Conservation (phyloP, 108 stramenopile genomes). For the Hondaea fermentalgiana region DNA sequence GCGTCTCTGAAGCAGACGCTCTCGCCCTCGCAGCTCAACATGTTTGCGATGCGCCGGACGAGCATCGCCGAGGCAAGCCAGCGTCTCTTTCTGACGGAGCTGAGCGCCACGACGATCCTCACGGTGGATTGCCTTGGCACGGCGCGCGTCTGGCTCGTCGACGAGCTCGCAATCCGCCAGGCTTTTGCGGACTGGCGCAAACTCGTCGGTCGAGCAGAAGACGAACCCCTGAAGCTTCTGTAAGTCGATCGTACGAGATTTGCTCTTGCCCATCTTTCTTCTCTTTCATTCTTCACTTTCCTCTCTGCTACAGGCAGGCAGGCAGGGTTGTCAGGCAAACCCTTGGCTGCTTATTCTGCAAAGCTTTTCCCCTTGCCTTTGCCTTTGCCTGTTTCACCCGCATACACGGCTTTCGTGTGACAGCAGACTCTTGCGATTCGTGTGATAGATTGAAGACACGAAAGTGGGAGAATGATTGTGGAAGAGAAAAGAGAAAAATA, state of each 20-base stretch:
- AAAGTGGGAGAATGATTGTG: too few relatives aligned
- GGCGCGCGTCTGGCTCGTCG: not conserved
- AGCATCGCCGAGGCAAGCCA: not conserved
- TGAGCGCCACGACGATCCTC: not conserved
- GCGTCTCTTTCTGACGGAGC: not conserved
- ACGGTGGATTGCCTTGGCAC: not conserved
- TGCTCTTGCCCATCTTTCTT: not conserved
- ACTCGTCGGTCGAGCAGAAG: slow-evolving; percentile 13
- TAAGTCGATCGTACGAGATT: not conserved
- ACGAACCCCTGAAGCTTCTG: not conserved
- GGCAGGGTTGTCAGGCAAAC: too few relatives aligned
- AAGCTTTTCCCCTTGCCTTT: too few relatives aligned
- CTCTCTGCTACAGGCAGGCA: not conserved
- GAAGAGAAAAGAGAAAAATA: too few relatives aligned
- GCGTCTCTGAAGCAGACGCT: not conserved
- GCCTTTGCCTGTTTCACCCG: too few relatives aligned
- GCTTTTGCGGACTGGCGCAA: slow-evolving; percentile 14
- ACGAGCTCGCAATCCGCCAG: slow-evolving; percentile 8
- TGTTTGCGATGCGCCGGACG: slow-evolving; percentile 19
- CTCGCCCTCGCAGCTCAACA: slow-evolving; percentile 16
- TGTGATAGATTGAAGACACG: too few relatives aligned
- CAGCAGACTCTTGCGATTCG: too few relatives aligned
- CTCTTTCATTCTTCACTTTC: not conserved
- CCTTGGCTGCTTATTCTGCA: too few relatives aligned
- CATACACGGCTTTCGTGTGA: too few relatives aligned